Evolutionary conservation across 2,329 filamentous ascomycete genomes (phyloP), one percentile per base, ranked within the genome.

Genomic region (Aspergillus fructus): DNA sequence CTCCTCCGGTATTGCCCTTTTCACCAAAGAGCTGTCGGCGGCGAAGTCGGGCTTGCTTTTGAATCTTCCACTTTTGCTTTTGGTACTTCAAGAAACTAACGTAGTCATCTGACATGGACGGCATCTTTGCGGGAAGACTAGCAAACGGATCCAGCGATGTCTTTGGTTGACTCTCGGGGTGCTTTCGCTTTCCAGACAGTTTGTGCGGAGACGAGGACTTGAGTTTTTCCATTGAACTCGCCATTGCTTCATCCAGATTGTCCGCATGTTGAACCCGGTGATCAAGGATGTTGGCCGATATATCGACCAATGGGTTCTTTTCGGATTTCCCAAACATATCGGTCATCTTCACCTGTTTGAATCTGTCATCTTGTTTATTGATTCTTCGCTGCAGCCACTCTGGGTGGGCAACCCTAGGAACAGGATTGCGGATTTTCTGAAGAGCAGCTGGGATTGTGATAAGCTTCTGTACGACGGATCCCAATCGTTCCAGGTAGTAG

Each of bases 311-410:
- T 0, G 91, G 89, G 81, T 85, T 71, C 89, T 89, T 68, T 71
- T 73, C 73, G 8, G 68, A 71, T 62, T 78, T 79, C 17, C 75
- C 81, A 69, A 99, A 96, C 66, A 96, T 80, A 68, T 97, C 94
- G 0, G 93, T 99, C 80, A 99, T 89, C 78, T 99, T 99, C 79
- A 93, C 96, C 77, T 99, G 94, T 79, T 99, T 96, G 82, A 97
- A 89, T 71, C 89, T 93, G 77, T 99, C 94, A 56, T 99, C 94
- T 74, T 97, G 97, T 73, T 89, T 88, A 64, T 94, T 91, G 74
- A 99, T 97, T 53, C 93, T 85, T 58, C 91, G 86, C 68, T 97
- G 92, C 34, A 99, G 83, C 94, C 94, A 99, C 54, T 99, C 96
- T 0, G 94, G 94, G 76, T 99, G 96, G 6, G 90, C 83, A 12